phyloP scores from a whole-genome alignment of 331 rosid species.

The Malus hybrid region DNA sequence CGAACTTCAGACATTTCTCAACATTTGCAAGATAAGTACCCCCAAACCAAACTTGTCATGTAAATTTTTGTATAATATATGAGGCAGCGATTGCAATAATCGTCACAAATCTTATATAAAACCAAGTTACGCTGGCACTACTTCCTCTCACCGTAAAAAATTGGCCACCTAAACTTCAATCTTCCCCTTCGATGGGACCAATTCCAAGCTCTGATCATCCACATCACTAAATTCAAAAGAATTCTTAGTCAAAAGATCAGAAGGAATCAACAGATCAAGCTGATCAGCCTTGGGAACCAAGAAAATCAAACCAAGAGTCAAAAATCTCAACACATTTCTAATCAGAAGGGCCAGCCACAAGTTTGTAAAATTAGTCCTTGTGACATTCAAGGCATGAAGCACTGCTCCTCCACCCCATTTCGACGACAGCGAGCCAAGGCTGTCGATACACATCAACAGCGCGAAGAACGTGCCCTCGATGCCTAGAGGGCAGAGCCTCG shows the following conservation, averaged over 20 bases:
- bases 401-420: conserved; percentile 61
- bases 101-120: no score
- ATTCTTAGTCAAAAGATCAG: conserved; percentile 26
- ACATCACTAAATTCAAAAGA: background rate
- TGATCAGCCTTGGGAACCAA: conserved; percentile 53
- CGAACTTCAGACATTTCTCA: no score
- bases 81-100: no score
- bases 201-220: conserved; percentile 43
- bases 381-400: conserved; percentile 41
- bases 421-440: conserved; percentile 44
- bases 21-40: no score
- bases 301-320: conserved; percentile 44
- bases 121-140: no score
- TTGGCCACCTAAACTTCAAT: background rate
- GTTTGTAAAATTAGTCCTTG: conserved; percentile 56
- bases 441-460: conserved; percentile 58
- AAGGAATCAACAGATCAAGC: conserved; percentile 35
- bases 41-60: no score
- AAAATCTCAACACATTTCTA: conserved; percentile 47
- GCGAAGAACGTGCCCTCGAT: conserved; percentile 81
- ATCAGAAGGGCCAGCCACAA: conserved; percentile 52
- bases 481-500: conserved; percentile 63
- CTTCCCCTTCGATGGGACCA: conserved; percentile 35
- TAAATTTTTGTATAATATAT: no score
- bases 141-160: background rate